Evolutionary conservation across 306 rosid genomes (phyloP).

Genomic region (Datisca glomerata): DNA sequence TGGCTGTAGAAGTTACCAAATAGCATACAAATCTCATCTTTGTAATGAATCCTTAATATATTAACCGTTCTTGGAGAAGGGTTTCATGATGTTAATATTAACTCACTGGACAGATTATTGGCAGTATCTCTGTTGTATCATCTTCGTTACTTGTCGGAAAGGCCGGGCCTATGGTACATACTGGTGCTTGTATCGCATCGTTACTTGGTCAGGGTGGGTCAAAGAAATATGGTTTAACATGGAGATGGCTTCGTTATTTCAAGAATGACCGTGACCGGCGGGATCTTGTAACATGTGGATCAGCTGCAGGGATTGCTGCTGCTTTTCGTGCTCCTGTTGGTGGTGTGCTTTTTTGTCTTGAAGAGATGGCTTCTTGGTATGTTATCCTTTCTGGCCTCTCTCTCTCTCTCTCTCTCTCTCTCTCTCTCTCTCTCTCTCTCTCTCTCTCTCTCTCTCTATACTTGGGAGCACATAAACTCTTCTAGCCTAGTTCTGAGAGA

Average conservation of each 20-base stretch:
- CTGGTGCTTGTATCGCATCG: constrained; percentile 89
- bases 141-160: constrained; percentile 76
- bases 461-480: too few species aligned
- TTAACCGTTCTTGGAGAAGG: neutral
- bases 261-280: constrained; percentile 86
- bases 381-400: too few species aligned
- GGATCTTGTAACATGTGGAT: constrained; percentile 75
- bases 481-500: too few species aligned
- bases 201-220: constrained; percentile 86
- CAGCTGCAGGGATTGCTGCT: constrained; percentile 96
- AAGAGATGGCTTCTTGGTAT: constrained; percentile 94
- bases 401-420: too few species aligned
- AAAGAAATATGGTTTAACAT: constrained; percentile 47
- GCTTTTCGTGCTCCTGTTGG: constrained; percentile 96
- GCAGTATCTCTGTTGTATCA: constrained; percentile 86
- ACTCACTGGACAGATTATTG: constrained; percentile 50
- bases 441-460: too few species aligned
- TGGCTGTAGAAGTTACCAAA: too few species aligned
- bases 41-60: neutral
- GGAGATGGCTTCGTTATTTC: constrained; percentile 72
- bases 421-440: too few species aligned
- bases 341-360: constrained; percentile 86
- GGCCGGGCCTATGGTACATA: constrained; percentile 98
- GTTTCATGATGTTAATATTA: constrained; percentile 13
- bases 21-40: too few species aligned